Base-by-base conservation (phyloP, 108 stramenopile species). In the Phaeodactylum tricornutum region DNA sequence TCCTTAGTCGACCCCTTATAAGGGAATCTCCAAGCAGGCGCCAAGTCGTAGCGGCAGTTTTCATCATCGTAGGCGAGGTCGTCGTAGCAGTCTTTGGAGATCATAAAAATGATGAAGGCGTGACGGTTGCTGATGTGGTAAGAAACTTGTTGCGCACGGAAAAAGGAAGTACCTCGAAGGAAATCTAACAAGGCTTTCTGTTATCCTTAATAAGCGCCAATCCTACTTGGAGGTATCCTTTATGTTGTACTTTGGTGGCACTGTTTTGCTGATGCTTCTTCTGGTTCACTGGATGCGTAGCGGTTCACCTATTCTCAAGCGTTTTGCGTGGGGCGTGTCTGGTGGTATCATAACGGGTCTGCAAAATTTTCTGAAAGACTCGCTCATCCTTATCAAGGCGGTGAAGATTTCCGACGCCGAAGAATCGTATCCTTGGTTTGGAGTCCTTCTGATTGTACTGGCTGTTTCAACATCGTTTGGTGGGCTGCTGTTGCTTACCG, bases 281-380 rank as follows among this genome's bases (percentile, higher is more conserved):
- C 46, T 89, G 60, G 21, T 47, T 29, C 45, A 47, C 59, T 54
- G 71, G 74, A 53, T 82, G 52, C 49, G 23, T 21, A 51, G 50
- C 32, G 41, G 26, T 23, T 50, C 46, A 29, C 42, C 43, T 16
- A 50, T 38, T 23, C 41, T 70, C 0, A 62, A 55, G 16, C 69
- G 67, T 5, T 76, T 72, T 59, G 68, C 71, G 4, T 77, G 76
- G 76, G 76, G 76, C 22, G 62, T 57, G 14, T 39, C 43, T 35
- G 76, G 76, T 29, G 76, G 76, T 19, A 39, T 64, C 19, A 64
- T 89, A 21, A 89, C 82, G 21, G 87, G 82, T 20, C 59, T 76
- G 29, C 87, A 89, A 55, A 78, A 81, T 50, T 89, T 84, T 47
- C 33, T 89, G 30, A 89, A 89, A 32, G 87, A 89, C 63, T 43